Conservation (phyloP, 805 yeast species). For the Wickerhamiella vanderwaltii region DNA sequence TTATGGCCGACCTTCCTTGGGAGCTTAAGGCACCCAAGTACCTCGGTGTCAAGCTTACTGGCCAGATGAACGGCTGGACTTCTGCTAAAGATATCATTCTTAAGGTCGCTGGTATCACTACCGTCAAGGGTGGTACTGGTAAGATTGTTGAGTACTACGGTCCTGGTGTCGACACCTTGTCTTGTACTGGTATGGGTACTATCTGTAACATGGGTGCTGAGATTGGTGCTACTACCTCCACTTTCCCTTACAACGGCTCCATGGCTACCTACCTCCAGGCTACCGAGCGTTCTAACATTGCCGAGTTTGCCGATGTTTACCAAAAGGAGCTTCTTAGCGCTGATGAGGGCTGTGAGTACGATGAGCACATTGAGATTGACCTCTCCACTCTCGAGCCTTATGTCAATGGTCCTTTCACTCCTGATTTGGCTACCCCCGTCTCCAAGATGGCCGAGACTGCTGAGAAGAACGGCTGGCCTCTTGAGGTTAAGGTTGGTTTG, state of each 20-base stretch:
- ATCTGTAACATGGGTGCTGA: conserved; percentile 99
- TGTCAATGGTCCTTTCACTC: conserved; percentile 96
- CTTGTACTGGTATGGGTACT: conserved; percentile 98
- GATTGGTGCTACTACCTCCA: conserved; percentile 96
- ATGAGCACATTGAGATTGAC: conserved; percentile 83
- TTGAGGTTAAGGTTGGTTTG: conserved; percentile 82
- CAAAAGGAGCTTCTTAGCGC: conserved; percentile 50
- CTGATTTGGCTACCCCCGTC: conserved; percentile 93
- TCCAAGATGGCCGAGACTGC: conserved; percentile 78
- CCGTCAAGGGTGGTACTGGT: conserved; percentile 98
- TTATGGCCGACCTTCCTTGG: conserved; percentile 89
- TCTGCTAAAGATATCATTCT: conserved; percentile 94
- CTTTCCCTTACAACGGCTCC: conserved; percentile 89
- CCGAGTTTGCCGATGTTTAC: conserved; percentile 65
- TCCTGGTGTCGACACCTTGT: conserved; percentile 81
- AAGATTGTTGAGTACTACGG: conserved; percentile 93
- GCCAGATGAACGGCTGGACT: conserved; percentile 87
- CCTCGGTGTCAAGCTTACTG: conserved; percentile 89
- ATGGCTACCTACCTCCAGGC: conserved; percentile 79
- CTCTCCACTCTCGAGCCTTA: conserved; percentile 85
- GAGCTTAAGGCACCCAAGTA: conserved; percentile 95
- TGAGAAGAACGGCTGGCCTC: conserved; percentile 80
- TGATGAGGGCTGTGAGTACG: conserved; percentile 88
- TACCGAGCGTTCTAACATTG: conserved; percentile 75
- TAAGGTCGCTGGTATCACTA: conserved; percentile 83